Conservation (phyloP, 2,329 filamentous ascomycete species). For the Trichoderma sp. region DNA sequence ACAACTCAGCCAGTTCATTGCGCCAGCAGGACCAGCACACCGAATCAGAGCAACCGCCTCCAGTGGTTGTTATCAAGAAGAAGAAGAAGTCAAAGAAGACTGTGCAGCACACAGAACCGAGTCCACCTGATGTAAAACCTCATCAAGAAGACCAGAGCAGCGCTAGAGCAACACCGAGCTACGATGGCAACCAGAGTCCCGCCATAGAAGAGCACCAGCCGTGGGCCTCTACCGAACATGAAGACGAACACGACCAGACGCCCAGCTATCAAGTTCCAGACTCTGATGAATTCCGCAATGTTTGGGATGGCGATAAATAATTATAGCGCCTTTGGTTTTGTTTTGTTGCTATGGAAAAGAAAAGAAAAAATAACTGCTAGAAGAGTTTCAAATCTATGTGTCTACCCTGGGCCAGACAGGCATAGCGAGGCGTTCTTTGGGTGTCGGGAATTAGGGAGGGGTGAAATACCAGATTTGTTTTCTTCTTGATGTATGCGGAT, state of each 20-base stretch:
- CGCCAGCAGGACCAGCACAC: slow-evolving; percentile 27
- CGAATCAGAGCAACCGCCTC: slow-evolving; percentile 25
- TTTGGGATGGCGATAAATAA: slow-evolving; percentile 36
- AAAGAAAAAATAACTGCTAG: not conserved
- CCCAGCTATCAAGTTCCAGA: slow-evolving; percentile 34
- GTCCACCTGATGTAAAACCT: slow-evolving; percentile 29
- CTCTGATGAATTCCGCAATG: slow-evolving; percentile 45
- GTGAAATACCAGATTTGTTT: slow-evolving; percentile 4
- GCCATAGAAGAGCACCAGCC: slow-evolving; percentile 23
- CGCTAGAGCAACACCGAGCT: not conserved
- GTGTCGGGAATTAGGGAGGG: slow-evolving; percentile 6
- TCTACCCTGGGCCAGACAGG: slow-evolving; percentile 10
- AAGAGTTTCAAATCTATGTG: slow-evolving; percentile 3
- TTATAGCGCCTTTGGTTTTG: not conserved
- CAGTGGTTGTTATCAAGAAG: slow-evolving; percentile 38
- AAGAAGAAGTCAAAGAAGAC: slow-evolving; percentile 39
- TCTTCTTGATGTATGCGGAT: slow-evolving; percentile 14
- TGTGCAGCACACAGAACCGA: slow-evolving; percentile 35
- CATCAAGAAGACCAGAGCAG: slow-evolving; percentile 24
- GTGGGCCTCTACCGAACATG: slow-evolving; percentile 3
- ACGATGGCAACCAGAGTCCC: not conserved
- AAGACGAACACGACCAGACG: slow-evolving; percentile 19
- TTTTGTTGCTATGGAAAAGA: not conserved
- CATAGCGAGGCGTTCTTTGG: slow-evolving; percentile 31
- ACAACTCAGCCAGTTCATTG: slow-evolving; percentile 30